Conservation (phyloP, 2,329 filamentous ascomycete genomes). For the Scopulariopsis brevicaulis region DNA sequence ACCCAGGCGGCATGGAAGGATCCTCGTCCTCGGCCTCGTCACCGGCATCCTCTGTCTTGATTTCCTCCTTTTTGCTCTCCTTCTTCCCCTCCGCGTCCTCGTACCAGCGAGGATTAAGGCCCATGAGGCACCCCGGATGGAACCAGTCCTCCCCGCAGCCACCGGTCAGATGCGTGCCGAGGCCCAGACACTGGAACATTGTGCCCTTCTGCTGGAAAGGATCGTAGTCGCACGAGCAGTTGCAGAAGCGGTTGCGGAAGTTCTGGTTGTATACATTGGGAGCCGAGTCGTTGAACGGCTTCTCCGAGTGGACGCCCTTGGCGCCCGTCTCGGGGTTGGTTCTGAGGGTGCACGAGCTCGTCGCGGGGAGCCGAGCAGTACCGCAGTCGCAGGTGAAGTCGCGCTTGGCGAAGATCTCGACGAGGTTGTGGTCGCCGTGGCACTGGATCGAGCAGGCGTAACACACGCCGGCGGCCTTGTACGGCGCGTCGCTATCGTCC, state of each 20-base stretch:
- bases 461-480: slow-evolving; percentile 73
- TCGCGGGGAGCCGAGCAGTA: slow-evolving; percentile 63
- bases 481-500: slow-evolving; percentile 39
- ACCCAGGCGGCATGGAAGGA: slow-evolving; percentile 69
- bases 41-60: slow-evolving; percentile 5
- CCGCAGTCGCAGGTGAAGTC: slow-evolving; percentile 96
- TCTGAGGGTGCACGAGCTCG: slow-evolving; percentile 65
- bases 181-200: slow-evolving; percentile 93
- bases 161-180: slow-evolving; percentile 68
- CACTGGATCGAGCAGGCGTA: slow-evolving; percentile 96
- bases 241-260: slow-evolving; percentile 86
- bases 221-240: slow-evolving; percentile 80
- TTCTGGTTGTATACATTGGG: slow-evolving; percentile 93
- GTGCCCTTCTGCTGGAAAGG: slow-evolving; percentile 83
- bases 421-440: slow-evolving; percentile 87
- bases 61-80: slow-evolving; percentile 6
- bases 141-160: slow-evolving; percentile 98
- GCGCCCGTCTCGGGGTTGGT: slow-evolving; percentile 60
- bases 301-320: slow-evolving; percentile 66
- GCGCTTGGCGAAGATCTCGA: slow-evolving; percentile 92
- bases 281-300: slow-evolving; percentile 37
- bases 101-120: slow-evolving; percentile 63
- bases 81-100: slow-evolving; percentile 30
- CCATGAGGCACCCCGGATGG: slow-evolving; percentile 85
- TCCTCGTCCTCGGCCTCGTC: slow-evolving; percentile 29